Evolutionary conservation across 106 monocot species (phyloP), one percentile per base, ranked within the genome.

Genomic region (Ottelia alismoides): DNA sequence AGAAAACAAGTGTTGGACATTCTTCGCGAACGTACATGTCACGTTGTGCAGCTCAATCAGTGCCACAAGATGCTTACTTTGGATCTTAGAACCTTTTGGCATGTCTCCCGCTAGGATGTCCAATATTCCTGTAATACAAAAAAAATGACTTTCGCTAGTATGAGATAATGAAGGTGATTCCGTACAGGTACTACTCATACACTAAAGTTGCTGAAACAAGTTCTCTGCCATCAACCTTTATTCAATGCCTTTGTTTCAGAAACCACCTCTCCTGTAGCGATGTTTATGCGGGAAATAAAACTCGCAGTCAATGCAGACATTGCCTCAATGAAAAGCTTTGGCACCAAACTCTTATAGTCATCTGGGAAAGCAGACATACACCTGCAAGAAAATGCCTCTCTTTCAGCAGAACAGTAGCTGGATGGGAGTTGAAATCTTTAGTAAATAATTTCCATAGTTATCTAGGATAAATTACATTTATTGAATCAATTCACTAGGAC

Each of bases 251-350:
- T 90, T 57, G 98, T 98, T 73, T 98, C 98, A 77, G 89, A 79
- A 70, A 86, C 74, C 63, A 85, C 98, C 52, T 90, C 90, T 35
- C 90, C 90, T 58, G 89, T 98, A 47, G 98, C 98, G 72, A 90
- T 62, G 53, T 98, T 98, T 44, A 98, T 56, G 48, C 82, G 79
- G 53, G 79, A 79, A 53, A 79, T 67, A 86, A 98, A 98, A 60
- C 56, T 75, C 61, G 90, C 40, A 54, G 45, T 31, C 29, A 98
- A 31, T 47, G 74, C 79, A 48, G 73, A 62, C 79, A 90, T 86
- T 57, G 85, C 74, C 50, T 98, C 98, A 24, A 65, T 51, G 52
- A 98, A 70, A 51, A 98, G 55, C 70, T 90, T 98, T 35, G 98
- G 90, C 23, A 98, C 85, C 26, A 98, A 65, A 70, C 67, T 65